Evolutionary conservation across 2,329 filamentous ascomycete genomes (phyloP), one percentile per base, ranked within the genome.

Genomic region (Alternaria consortialis): DNA sequence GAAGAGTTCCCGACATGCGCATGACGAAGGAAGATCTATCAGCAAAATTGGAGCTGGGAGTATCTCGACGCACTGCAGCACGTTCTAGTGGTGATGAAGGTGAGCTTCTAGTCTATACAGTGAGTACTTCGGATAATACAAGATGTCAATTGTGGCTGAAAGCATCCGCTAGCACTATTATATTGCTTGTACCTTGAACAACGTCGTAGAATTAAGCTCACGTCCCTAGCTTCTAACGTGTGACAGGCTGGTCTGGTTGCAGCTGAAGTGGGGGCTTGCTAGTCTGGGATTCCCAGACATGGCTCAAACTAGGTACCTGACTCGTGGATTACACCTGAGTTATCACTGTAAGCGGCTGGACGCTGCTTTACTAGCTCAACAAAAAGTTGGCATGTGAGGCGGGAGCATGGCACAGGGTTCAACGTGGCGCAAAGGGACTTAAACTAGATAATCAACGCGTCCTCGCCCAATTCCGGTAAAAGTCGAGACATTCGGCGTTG

Each of bases 401-500:
- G 8, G 17, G 25, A 23, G 12, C 34, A 37, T 7, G 3, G 20
- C 32, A 36, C 12, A 25, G 0, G 0, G 20, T 36, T 20, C 13
- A 34, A 2, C 36, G 1, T 48, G 1, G 44, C 29, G 29, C 31
- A 25, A 15, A 8, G 3, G 2, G 7, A 40, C 11, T 17, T 34
- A 4, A 23, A 48, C 12, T 48, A 31, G 12, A 34, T 4, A 1
- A 31, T 63, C 48, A 60, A 60, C 79, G 68, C 25, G 61, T 69
- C 50, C 56, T 63, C 4, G 77, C 69, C 94, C 94, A 98, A 32
- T 85, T 81, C 66, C 87, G 86, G 79, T 97, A 98, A 91, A 93
- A 98, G 40, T 92, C 90, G 67, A 99, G 80, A 66, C 94, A 93
- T 68, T 90, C 91, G 2, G 91, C 90, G 77, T 98, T 98, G 5